Evolutionary conservation across 1,139 yeast species (phyloP), one percentile per base, ranked within the genome.

Genomic region (Geotrichum candidum): DNA sequence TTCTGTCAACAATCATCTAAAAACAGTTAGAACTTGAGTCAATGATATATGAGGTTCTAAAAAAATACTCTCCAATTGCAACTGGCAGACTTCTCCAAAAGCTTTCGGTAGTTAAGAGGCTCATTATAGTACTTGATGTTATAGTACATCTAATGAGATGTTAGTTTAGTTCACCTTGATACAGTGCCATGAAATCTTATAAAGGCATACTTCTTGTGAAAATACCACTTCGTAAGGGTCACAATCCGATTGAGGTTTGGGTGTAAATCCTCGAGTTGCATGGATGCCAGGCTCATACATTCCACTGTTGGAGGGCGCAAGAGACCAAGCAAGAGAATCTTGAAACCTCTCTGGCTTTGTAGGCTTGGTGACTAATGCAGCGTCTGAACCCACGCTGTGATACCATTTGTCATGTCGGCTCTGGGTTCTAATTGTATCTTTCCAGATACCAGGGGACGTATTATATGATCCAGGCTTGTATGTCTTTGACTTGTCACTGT

Each of bases 1-100:
- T 77, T 23, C 74, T 67, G 45, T 74, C 74, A 25, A 75, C 74
- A 54, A 76, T 70, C 54, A 67, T 61, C 63, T 65, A 56, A 22
- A 50, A 13, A 38, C 33, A 60, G 58, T 51, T 50, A 54, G 46
- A 2, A 46, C 31, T 23, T 22, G 10, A 25, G n/a, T 29, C n/a
- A 31, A 35, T 13, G 41, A 7, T 25, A 38, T 9, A 9, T 23
- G 10, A 27, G 15, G 9, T 25, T 25, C 13, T n/a, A 51, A 29
- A 11, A 11, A 54, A 53, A 2, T 56, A 65, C 65, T 48, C 61
- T 65, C 76, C 76, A 73, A 61, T 72, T 67, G 65, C 73, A 68
- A 53, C 65, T 68, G 25, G 69, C 69, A 46, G 68, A 66, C 27
- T 69, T 65, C 52, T 72, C 75, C 55, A 70, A 60, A 22, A 70